phyloP scores from a whole-genome alignment of 805 yeast genomes.

The Millerozyma acaciae region DNA sequence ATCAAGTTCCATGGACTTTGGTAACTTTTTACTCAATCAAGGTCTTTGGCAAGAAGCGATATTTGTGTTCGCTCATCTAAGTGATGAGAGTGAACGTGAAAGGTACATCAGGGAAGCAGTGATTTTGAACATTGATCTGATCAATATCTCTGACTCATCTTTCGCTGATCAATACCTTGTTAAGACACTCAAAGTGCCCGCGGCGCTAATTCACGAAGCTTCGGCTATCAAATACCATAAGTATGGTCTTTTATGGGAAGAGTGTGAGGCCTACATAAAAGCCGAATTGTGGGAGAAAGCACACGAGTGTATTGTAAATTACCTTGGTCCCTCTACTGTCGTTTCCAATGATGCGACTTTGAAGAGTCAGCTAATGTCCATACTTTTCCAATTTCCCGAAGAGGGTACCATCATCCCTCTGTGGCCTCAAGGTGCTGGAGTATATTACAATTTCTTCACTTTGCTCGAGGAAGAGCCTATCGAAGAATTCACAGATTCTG shows the following conservation, averaged over 20 bases:
- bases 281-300: conserved; percentile 65
- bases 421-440: conserved; percentile 58
- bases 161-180: conserved; percentile 35
- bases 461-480: conserved; percentile 16
- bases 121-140: conserved; percentile 27
- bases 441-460: conserved; percentile 50
- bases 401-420: conserved; percentile 34
- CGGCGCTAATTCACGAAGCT: conserved; percentile 47
- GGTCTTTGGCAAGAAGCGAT: conserved; percentile 57
- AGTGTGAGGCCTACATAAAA: conserved; percentile 55
- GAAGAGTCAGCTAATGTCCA: conserved; percentile 32
- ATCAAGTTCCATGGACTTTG: conserved; percentile 35
- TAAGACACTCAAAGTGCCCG: conserved; percentile 45
- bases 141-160: conserved; percentile 15
- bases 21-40: conserved; percentile 44
- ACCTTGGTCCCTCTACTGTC: conserved; percentile 72
- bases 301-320: conserved; percentile 48
- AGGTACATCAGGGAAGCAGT: conserved; percentile 36
- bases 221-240: conserved; percentile 54
- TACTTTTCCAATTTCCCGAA: conserved; percentile 44
- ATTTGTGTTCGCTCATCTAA: conserved; percentile 57
- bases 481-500: not conserved
- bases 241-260: conserved; percentile 50
- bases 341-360: conserved; percentile 40
- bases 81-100: conserved; percentile 43